Evolutionary conservation across 2,329 filamentous ascomycete species (phyloP).

Genomic region (Monosporascus cannonballus): DNA sequence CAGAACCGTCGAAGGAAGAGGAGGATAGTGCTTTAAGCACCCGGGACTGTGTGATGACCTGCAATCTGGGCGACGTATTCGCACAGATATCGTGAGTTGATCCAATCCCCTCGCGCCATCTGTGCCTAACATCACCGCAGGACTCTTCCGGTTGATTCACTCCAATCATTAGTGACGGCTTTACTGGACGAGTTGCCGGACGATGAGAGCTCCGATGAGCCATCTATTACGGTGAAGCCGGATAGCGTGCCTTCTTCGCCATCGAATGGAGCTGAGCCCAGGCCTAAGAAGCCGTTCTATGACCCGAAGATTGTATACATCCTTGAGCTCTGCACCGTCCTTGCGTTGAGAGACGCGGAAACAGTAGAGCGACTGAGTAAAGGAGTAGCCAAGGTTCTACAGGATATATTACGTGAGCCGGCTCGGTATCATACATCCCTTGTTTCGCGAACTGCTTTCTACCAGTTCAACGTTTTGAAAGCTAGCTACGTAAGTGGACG

Average conservation of each 20-base stretch:
- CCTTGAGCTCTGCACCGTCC: slow-evolving; percentile 81
- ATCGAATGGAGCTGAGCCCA: slow-evolving; percentile 51
- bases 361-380: slow-evolving; percentile 71
- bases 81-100: slow-evolving; percentile 68
- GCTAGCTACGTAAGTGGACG: slow-evolving; percentile 68
- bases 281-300: slow-evolving; percentile 57
- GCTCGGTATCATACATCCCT: slow-evolving; percentile 75
- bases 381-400: slow-evolving; percentile 71
- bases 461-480: slow-evolving; percentile 74
- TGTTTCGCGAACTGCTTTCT: slow-evolving; percentile 78
- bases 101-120: background rate
- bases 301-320: slow-evolving; percentile 84
- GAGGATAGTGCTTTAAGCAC: slow-evolving; percentile 92
- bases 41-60: slow-evolving; percentile 89
- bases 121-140: slow-evolving; percentile 31
- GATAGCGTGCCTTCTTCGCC: slow-evolving; percentile 63
- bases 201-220: slow-evolving; percentile 62
- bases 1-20: slow-evolving; percentile 95
- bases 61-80: slow-evolving; percentile 76
- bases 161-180: slow-evolving; percentile 61
- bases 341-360: slow-evolving; percentile 69
- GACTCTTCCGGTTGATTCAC: slow-evolving; percentile 51
- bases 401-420: slow-evolving; percentile 74
- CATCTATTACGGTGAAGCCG: slow-evolving; percentile 83
- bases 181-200: slow-evolving; percentile 83